phyloP scores from a whole-genome alignment of 192 early-diverging fungal species.

The Linnemannia schmuckeri region DNA sequence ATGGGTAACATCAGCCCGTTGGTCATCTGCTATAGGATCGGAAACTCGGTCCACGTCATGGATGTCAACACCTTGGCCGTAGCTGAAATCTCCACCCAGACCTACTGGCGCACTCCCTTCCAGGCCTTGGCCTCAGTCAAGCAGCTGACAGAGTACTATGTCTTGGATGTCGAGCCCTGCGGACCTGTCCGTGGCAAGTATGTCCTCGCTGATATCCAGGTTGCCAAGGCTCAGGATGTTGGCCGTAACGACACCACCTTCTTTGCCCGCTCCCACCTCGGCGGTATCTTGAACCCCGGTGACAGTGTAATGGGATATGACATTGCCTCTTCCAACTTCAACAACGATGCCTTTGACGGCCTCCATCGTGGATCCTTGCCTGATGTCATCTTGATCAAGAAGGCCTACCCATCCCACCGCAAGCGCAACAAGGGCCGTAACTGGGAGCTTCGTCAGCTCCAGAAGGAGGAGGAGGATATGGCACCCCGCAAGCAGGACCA shows the following conservation, averaged over 20 bases:
- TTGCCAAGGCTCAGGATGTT: conserved; percentile 82
- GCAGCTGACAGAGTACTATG: conserved; percentile 93
- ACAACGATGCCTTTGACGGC: conserved; percentile 86
- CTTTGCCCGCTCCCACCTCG: conserved; percentile 92
- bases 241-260: conserved; percentile 89
- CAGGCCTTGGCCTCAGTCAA: conserved; percentile 78
- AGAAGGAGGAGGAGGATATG: conserved; percentile 92
- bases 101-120: conserved; percentile 92
- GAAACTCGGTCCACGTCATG: conserved; percentile 87
- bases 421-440: conserved; percentile 87
- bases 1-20: conserved; percentile 90
- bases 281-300: conserved; percentile 90
- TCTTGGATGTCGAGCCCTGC: conserved; percentile 91
- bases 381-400: conserved; percentile 93
- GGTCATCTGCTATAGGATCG: conserved; percentile 86
- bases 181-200: conserved; percentile 81
- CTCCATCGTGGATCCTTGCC: conserved; percentile 78
- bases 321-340: conserved; percentile 90
- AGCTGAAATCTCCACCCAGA: conserved; percentile 78
- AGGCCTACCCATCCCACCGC: conserved; percentile 90
- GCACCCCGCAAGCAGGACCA: conserved; percentile 81
- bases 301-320: conserved; percentile 95
- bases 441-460: conserved; percentile 93
- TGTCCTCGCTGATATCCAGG: conserved; percentile 90
- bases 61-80: conserved; percentile 87